Conservation (phyloP, 345 rosid species). For the Gossypium sturtianum region DNA sequence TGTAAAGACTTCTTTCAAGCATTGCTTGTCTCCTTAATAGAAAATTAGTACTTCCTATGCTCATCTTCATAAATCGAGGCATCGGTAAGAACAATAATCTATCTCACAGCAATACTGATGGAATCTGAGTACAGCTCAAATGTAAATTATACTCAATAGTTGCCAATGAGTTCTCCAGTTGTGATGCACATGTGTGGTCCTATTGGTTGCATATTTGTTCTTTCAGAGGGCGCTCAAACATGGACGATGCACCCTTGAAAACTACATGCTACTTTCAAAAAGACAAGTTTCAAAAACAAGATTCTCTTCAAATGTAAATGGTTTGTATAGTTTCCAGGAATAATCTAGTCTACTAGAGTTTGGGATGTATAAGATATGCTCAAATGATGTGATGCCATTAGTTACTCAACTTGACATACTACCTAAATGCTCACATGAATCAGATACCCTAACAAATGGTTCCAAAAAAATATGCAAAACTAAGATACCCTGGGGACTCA, state of each 20-base stretch:
- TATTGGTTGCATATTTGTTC: not conserved
- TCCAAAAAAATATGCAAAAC: not conserved
- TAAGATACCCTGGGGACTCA: not conserved
- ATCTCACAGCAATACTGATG: not conserved
- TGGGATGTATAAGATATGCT: not conserved
- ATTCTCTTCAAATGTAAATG: not conserved
- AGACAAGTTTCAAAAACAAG: not conserved
- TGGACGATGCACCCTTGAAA: conserved; percentile 1
- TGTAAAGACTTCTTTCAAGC: not conserved
- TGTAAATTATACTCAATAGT: not conserved
- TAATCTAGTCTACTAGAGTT: not conserved
- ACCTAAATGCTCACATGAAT: not conserved
- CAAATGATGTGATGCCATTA: not conserved
- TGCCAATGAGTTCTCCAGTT: not conserved
- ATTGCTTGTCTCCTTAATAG: not conserved
- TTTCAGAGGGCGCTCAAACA: not conserved
- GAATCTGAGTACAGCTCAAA: not conserved
- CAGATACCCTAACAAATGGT: not conserved
- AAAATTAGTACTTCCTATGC: not conserved
- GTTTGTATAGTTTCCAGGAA: not conserved
- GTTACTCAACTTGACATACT: not conserved
- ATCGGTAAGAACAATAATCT: not conserved
- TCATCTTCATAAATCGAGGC: not conserved
- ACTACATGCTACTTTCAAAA: not conserved
- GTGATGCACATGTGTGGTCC: not conserved